phyloP scores from a whole-genome alignment of 768 basidiomycete genomes.

The Botryobasidium botryosum region DNA sequence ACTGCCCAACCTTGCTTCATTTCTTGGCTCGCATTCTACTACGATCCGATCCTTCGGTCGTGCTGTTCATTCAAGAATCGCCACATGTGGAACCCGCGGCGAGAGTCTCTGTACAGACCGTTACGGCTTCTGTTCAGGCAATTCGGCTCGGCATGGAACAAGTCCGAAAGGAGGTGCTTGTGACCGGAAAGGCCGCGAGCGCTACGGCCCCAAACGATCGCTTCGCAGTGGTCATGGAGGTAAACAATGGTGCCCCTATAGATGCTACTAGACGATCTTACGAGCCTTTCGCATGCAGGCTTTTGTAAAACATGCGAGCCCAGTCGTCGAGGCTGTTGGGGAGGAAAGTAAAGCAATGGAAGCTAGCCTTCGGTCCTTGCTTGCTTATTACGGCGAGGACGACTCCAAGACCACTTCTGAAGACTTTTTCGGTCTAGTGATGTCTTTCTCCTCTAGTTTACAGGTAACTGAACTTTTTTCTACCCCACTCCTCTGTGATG shows the following conservation, averaged over 20 bases:
- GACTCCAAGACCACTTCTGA: constrained; percentile 56
- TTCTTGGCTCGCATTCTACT: constrained; percentile 66
- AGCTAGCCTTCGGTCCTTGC: constrained; percentile 38
- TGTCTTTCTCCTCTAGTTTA: constrained; percentile 56
- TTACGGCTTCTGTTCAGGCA: constrained; percentile 40
- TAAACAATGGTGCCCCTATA: constrained; percentile 15
- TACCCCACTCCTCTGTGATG: not conserved
- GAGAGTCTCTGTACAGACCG: constrained; percentile 65
- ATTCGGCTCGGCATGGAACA: constrained; percentile 39
- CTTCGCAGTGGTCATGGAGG: constrained; percentile 58
- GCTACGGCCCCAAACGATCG: constrained; percentile 30
- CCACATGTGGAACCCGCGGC: constrained; percentile 72
- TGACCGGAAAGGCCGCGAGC: constrained; percentile 22
- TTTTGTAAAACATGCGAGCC: constrained; percentile 33
- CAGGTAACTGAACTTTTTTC: constrained; percentile 28
- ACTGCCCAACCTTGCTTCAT: constrained; percentile 81
- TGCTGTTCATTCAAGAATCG: constrained; percentile 64
- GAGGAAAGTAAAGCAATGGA: constrained; percentile 41
- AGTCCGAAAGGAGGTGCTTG: constrained; percentile 38
- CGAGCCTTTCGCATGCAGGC: constrained; percentile 24
- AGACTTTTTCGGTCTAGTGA: constrained; percentile 61
- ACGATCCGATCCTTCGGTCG: constrained; percentile 43
- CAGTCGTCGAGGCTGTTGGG: constrained; percentile 47
- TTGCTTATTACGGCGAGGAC: constrained; percentile 67
- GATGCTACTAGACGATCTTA: not conserved